Base-by-base conservation (phyloP, 108 stramenopile species). In the Pinguiococcus pyrenoidosus region DNA sequence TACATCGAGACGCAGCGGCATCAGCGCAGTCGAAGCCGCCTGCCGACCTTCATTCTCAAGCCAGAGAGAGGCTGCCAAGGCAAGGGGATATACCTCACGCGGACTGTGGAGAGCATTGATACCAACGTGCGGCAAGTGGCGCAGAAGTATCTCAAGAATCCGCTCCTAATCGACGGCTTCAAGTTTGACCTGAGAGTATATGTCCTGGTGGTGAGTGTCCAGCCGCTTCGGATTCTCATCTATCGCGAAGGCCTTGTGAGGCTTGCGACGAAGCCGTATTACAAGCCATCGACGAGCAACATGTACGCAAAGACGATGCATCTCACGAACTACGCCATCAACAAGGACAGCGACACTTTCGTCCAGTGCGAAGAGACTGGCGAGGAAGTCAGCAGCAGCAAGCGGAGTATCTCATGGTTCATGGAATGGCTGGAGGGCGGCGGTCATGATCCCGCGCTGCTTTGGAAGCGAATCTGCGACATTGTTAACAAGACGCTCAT, bases 121-220 rank as follows among this genome's bases (percentile, higher is more conserved):
- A 22, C n/a, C n/a, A n/a, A n/a, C n/a, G n/a, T n/a, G n/a, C n/a
- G n/a, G n/a, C 18, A 42, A 18, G 83, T 87, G 1, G 56, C 83
- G 20, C 76, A 77, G 36, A 24, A 46, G 21, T 77, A 77, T 29
- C 23, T 77, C 7, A 17, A 26, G 1, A 37, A 71, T 23, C 74
- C 76, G 2, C 35, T 73, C 30, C 60, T 72, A 12, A 57, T 77
- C 25, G 57, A 62, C 32, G 69, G 71, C 22, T 75, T 71, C 61
- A 77, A 77, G 46, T 77, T 77, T 20, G 76, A 77, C 49, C 63
- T 77, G 56, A 77, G 86, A 4, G 41, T 87, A 26, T 59, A 51
- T 40, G 51, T 59, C n/a, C 58, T 51, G 22, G 51, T 51, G 12
- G 13, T n/a, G 6, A 47, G 29, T 18, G 13, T 3, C 0, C 27